Percentiles rank a stretch among this genome's conserved stretches.
Evolutionary conservation across 1,139 yeast genomes (phyloP).

Genomic region (Barnettozyma hawaiiensis): DNA sequence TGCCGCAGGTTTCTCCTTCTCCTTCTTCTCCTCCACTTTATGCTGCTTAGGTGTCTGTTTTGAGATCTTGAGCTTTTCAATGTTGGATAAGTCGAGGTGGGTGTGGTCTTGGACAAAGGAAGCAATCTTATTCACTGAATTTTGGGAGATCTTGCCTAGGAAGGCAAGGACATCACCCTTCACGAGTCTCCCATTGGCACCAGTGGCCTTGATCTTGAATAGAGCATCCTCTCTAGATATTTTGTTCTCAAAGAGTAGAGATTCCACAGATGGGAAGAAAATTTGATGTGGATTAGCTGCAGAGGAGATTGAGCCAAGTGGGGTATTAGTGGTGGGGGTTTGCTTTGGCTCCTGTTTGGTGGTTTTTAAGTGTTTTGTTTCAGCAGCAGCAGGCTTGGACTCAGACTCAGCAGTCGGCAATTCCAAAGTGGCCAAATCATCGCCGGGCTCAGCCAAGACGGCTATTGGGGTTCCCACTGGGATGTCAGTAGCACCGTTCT

Average conservation of each 20-base stretch:
- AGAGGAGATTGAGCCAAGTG: slow-evolving; percentile 14
- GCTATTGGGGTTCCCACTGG: slow-evolving; percentile 92
- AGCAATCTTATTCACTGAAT: slow-evolving; percentile 48
- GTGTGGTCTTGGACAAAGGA: slow-evolving; percentile 51
- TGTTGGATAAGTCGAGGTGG: slow-evolving; percentile 72
- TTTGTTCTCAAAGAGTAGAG: slow-evolving; percentile 54
- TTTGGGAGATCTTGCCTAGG: slow-evolving; percentile 62
- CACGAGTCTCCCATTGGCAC: slow-evolving; percentile 80
- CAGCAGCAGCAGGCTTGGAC: slow-evolving; percentile 17
- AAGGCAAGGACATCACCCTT: slow-evolving; percentile 90
- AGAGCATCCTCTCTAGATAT: slow-evolving; percentile 69
- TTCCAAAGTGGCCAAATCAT: slow-evolving; percentile 62
- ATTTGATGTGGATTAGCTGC: slow-evolving; percentile 59
- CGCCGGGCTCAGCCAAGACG: slow-evolving; percentile 79
- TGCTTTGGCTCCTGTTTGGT: slow-evolving; percentile 21
- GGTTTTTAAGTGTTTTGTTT: background rate
- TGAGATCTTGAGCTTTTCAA: slow-evolving; percentile 43
- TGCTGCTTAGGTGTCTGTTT: slow-evolving; percentile 33
- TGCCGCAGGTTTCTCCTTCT: slow-evolving; percentile 1
- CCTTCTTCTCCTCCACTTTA: slow-evolving; percentile 1
- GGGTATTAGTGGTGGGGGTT: slow-evolving; percentile 22
- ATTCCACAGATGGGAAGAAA: slow-evolving; percentile 75
- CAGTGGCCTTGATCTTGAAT: slow-evolving; percentile 70
- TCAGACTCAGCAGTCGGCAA: slow-evolving; percentile 43
- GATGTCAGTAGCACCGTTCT: slow-evolving; percentile 71